A percentile compares a stretch with the other conserved stretches of the same genome.
These are phyloP conservation scores for Fraxinus greggii DNA, from an alignment of 305 asterid species.

Conservation along the genomic window DNA sequence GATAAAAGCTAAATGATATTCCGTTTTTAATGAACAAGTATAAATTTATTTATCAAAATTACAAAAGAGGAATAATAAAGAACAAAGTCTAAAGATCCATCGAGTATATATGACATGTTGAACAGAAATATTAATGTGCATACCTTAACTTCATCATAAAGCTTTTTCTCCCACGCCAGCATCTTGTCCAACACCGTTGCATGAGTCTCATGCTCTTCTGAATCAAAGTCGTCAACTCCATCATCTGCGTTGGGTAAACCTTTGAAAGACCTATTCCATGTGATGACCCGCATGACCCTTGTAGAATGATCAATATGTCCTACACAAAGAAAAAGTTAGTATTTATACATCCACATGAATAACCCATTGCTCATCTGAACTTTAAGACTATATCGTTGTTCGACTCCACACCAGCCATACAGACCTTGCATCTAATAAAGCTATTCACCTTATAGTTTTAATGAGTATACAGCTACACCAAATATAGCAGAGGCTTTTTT, in stretches of 20 bases:
- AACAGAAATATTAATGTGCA: slow-evolving; percentile 10
- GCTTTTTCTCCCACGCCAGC: slow-evolving; percentile 99
- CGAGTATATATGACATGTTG: background rate
- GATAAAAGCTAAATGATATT: background rate
- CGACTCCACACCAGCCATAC: background rate
- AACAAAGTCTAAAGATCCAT: background rate
- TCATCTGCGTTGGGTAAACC: slow-evolving; percentile 59
- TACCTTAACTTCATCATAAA: slow-evolving; percentile 99
- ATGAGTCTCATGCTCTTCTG: slow-evolving; percentile 94
- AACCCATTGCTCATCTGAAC: background rate
- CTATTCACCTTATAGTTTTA: background rate
- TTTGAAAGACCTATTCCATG: slow-evolving; percentile 94
- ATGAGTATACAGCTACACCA: background rate
- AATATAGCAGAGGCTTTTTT: background rate
- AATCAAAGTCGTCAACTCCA: slow-evolving; percentile 41
- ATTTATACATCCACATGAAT: slow-evolving; percentile 12
- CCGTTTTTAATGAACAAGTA: background rate
- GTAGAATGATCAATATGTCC: slow-evolving; percentile 94
- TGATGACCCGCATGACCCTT: slow-evolving; percentile 94
- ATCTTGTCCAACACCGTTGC: slow-evolving; percentile 98
- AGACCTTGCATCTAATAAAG: background rate
- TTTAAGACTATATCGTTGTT: background rate
- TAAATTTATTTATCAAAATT: background rate
- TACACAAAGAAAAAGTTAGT: slow-evolving; percentile 32
- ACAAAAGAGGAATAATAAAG: background rate